Conservation (phyloP, 208 protist species). For the Blechomonas ayalai region DNA sequence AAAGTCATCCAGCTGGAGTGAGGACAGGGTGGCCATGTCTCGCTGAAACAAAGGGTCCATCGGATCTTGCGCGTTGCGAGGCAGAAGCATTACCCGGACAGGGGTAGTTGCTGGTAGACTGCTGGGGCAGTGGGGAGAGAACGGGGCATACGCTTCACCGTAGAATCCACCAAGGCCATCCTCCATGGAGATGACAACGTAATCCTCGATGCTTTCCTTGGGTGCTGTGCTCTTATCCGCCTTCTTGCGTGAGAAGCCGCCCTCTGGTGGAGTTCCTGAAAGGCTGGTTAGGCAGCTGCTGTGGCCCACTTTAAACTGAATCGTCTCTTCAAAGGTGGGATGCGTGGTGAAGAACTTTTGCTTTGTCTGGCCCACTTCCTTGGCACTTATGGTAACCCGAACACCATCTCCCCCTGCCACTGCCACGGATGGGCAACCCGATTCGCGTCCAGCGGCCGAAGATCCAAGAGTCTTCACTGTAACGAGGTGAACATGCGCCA, state of each 20-base stretch:
- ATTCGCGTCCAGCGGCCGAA: neutral
- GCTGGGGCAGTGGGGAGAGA: slow-evolving; percentile 59
- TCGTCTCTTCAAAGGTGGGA: slow-evolving; percentile 38
- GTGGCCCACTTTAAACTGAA: slow-evolving; percentile 34
- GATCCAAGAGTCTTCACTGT: slow-evolving; percentile 34
- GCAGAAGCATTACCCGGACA: slow-evolving; percentile 71
- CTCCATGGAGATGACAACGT: slow-evolving; percentile 47
- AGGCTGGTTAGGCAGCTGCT: slow-evolving; percentile 29
- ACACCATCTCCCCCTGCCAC: slow-evolving; percentile 1
- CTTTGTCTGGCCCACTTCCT: slow-evolving; percentile 29
- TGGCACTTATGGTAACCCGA: slow-evolving; percentile 19
- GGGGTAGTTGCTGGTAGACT: slow-evolving; percentile 12
- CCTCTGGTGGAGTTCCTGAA: slow-evolving; percentile 2
- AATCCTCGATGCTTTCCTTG: slow-evolving; percentile 21
- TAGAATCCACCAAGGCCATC: slow-evolving; percentile 25
- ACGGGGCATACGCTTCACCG: slow-evolving; percentile 69
- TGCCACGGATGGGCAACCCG: neutral
- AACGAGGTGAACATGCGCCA: slow-evolving; percentile 56
- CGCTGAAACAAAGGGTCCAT: slow-evolving; percentile 41
- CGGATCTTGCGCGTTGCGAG: slow-evolving; percentile 56
- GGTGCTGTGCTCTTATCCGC: neutral
- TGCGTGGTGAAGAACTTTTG: slow-evolving; percentile 42
- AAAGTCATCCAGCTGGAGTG: slow-evolving; percentile 66
- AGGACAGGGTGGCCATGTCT: slow-evolving; percentile 44
- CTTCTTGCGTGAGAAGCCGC: neutral